Conservation (phyloP, 345 rosid genomes). For the Diplotaxis tenuifolia region DNA sequence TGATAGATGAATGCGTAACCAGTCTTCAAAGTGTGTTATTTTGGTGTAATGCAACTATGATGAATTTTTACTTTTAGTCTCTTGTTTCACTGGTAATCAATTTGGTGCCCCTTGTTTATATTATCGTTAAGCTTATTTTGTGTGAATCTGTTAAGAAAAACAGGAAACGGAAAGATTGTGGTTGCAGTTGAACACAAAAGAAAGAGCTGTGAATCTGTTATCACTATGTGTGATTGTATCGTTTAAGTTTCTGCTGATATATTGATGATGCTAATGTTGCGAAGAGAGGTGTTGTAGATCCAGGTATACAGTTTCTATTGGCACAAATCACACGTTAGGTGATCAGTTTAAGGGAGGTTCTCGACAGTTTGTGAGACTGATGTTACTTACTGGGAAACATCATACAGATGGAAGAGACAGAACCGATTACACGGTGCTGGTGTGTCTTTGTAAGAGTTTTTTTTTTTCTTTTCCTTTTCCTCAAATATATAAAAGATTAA, state of each 20-base stretch:
- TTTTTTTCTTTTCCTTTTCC: not conserved
- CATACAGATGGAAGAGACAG: no score
- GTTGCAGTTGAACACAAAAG: not conserved
- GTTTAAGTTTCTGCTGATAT: not conserved
- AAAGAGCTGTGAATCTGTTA: not conserved
- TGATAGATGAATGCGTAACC: not conserved
- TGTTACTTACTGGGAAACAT: no score
- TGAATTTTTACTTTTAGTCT: not conserved
- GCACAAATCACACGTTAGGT: not conserved
- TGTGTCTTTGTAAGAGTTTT: no score
- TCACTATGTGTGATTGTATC: not conserved
- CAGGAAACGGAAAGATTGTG: not conserved
- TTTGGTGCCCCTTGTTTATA: not conserved
- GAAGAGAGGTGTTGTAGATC: not conserved
- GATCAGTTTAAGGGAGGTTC: no score
- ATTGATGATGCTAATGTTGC: not conserved
- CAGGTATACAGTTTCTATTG: not conserved
- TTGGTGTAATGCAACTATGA: not conserved
- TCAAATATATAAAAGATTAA: constrained; percentile 20
- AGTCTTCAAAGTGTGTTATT: not conserved
- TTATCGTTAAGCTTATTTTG: not conserved
- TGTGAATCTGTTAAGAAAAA: not conserved
- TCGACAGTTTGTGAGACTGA: no score
- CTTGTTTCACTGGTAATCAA: not conserved
- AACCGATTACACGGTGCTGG: no score